Conservation (phyloP, 108 stramenopile genomes). For the Pelagomonas calceolata region DNA sequence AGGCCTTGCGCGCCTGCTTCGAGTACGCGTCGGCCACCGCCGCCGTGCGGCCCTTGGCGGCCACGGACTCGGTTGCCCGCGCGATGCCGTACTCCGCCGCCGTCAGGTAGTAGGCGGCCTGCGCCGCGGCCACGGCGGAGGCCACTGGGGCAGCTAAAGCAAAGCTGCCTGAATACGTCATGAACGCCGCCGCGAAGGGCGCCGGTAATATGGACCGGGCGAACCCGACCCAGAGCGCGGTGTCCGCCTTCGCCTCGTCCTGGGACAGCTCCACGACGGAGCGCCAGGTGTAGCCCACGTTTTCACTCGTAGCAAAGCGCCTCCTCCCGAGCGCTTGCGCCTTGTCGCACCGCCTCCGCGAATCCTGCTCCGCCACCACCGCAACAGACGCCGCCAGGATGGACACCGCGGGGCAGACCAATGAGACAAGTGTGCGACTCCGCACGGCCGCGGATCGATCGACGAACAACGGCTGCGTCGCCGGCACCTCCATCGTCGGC, state of each 20-base stretch:
- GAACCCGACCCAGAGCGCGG: neutral
- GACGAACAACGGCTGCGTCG: no score
- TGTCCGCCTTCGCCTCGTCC: no score
- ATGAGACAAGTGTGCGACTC: neutral
- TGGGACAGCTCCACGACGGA: neutral
- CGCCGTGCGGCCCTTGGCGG: neutral
- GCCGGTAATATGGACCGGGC: neutral
- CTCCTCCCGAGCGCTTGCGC: neutral
- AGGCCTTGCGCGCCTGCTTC: neutral
- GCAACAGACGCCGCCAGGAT: neutral
- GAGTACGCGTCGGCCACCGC: neutral
- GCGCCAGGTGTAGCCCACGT: neutral
- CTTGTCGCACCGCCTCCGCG: neutral
- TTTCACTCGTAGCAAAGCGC: neutral
- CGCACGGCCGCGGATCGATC: no score
- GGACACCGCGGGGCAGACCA: neutral
- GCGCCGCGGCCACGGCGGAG: neutral
- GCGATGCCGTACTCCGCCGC: neutral
- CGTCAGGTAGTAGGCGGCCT: neutral
- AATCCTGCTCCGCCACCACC: neutral
- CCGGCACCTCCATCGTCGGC: no score
- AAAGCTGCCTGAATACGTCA: neutral
- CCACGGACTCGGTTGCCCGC: neutral
- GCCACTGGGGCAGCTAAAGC: neutral
- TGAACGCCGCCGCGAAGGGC: neutral